Conservation (phyloP, 2,329 filamentous ascomycete genomes). For the Verticillium isaacii region DNA sequence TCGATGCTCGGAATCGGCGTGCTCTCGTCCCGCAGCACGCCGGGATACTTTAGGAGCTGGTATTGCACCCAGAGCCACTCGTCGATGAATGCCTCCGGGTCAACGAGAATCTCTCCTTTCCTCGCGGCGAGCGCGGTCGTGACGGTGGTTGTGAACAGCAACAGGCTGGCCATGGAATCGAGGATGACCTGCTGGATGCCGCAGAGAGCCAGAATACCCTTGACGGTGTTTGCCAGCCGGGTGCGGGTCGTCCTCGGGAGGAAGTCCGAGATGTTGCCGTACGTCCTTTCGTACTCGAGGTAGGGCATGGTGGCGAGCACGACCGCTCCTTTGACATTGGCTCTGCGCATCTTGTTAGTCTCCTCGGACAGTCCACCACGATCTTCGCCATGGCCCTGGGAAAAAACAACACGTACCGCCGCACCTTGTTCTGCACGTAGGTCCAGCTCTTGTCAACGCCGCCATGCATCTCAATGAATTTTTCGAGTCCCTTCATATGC, state of each 20-base stretch:
- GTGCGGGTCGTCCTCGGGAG: slow-evolving; percentile 14
- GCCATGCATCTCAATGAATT: slow-evolving; percentile 24
- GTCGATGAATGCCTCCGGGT: slow-evolving; percentile 24
- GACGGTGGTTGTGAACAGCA: slow-evolving; percentile 19
- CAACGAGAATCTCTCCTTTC: slow-evolving; percentile 14
- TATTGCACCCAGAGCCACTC: slow-evolving; percentile 24
- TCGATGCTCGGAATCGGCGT: neutral
- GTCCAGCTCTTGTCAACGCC: slow-evolving; percentile 14
- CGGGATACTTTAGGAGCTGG: slow-evolving; percentile 20
- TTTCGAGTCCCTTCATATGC: slow-evolving; percentile 28
- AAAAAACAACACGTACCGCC: slow-evolving; percentile 17
- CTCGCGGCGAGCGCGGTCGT: slow-evolving; percentile 12
- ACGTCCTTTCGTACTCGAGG: slow-evolving; percentile 21
- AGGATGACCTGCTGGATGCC: slow-evolving; percentile 17
- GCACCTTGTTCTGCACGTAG: slow-evolving; percentile 18
- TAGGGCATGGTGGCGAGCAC: slow-evolving; percentile 24
- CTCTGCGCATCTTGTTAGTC: slow-evolving; percentile 16
- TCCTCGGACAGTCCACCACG: neutral
- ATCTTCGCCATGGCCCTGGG: neutral
- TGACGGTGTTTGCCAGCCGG: slow-evolving; percentile 10
- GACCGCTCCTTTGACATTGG: slow-evolving; percentile 29
- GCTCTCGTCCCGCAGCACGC: slow-evolving; percentile 15
- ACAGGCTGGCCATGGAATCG: slow-evolving; percentile 18
- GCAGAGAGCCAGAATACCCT: slow-evolving; percentile 16
- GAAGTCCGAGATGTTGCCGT: slow-evolving; percentile 16